Evolutionary conservation across 306 rosid genomes (phyloP), one percentile per base, ranked within the genome.

Genomic region (Cicer cuneatum): DNA sequence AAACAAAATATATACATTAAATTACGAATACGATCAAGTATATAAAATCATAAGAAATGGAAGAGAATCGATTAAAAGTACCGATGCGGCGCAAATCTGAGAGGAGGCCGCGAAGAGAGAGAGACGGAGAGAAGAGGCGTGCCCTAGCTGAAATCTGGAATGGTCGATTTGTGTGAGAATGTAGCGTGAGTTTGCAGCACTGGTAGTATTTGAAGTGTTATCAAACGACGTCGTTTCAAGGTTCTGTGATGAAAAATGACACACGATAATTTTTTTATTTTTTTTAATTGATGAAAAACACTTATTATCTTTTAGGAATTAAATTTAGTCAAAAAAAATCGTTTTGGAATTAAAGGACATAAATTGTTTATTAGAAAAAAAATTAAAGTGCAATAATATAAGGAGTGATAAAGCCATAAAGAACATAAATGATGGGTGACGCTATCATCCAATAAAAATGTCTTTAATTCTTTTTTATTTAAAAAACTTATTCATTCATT

Each of bases 101-200:
- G 73, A 69, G 15, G 15, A 69, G 47, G 61, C 29, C 47, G 61
- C 61, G 35, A 5, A 46, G 49, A 42, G 39, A 45, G 52, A 2
- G 10, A 65, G 35, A 47, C 4, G 35, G 14, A n/a, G 41, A 47
- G 56, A 66, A 13, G 59, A 29, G 8, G 35, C 16, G 61, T 14
- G 60, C 35, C 73, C 73, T 69, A 49, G 73, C 47, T 49, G 45
- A 29, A 48, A 29, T 48, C 29, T 1, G 37, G 14, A 64, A 16
- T 14, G 41, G 47, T 14, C 13, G 19, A 5, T 46, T 24, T 51
- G 58, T 29, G 47, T 46, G 39, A 67, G 72, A 11, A 66, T 18
- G 57, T 10, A 42, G 72, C 72, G 73, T 69, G 16, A 10, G 16
- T 2, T 49, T 35, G 11, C 73, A 67, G 72, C 59, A 67, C 63